Conservation (phyloP, 1,284 basidiomycete species). For the Laetiporus sulphureus region DNA sequence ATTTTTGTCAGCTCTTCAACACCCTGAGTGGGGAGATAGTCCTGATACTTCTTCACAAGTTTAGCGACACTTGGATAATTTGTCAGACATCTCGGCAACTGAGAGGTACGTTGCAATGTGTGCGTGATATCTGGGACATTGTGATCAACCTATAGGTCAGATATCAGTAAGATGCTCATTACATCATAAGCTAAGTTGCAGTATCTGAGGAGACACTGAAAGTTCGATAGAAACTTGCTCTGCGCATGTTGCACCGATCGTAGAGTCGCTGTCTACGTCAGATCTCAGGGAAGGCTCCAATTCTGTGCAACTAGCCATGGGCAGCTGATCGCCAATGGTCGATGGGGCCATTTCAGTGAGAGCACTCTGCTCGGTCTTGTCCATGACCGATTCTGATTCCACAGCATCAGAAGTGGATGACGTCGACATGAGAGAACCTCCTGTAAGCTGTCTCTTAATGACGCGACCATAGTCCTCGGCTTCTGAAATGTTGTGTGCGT, state of each 20-base stretch:
- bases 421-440: slow-evolving; percentile 51
- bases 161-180: too few relatives aligned
- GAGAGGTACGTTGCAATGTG: slow-evolving; percentile 34
- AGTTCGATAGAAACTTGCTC: slow-evolving; percentile 25
- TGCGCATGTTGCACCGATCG: slow-evolving; percentile 68
- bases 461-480: slow-evolving; percentile 54
- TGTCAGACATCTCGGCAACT: slow-evolving; percentile 59
- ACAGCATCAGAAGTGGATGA: slow-evolving; percentile 45
- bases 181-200: slow-evolving; percentile 14
- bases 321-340: too few relatives aligned
- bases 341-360: too few relatives aligned
- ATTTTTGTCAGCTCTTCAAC: slow-evolving; percentile 64
- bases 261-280: slow-evolving; percentile 81
- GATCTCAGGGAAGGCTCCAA: slow-evolving; percentile 31
- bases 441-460: slow-evolving; percentile 38
- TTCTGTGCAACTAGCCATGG: too few relatives aligned
- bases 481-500: slow-evolving; percentile 65
- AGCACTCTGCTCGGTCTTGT: too few relatives aligned
- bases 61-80: slow-evolving; percentile 74
- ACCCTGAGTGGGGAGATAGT: slow-evolving; percentile 65
- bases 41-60: slow-evolving; percentile 80
- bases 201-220: slow-evolving; percentile 15
- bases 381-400: slow-evolving; percentile 34
- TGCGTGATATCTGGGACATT: slow-evolving; percentile 5
- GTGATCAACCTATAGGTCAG: slow-evolving; percentile 1